Evolutionary conservation across 306 rosid genomes (phyloP).

Genomic region (Corylus avellana): DNA sequence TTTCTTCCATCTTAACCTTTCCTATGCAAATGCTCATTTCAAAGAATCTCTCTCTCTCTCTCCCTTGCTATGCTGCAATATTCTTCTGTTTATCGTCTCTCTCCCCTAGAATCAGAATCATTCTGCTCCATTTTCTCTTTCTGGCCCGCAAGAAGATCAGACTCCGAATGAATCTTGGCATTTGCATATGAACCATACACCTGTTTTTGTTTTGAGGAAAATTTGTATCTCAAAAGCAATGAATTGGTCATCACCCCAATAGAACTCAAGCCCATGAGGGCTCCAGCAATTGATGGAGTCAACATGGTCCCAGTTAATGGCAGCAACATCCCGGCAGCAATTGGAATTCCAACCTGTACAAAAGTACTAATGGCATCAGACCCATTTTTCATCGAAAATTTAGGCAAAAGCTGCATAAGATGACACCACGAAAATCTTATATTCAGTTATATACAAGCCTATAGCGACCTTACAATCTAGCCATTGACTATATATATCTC

Average conservation of each 20-base stretch:
- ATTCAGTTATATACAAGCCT: not conserved
- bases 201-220: constrained; percentile 59
- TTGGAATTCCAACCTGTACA: constrained; percentile 90
- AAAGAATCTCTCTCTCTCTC: constrained; percentile 3
- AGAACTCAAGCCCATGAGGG: constrained; percentile 92
- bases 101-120: constrained; percentile 39
- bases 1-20: not conserved
- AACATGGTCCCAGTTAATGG: constrained; percentile 81
- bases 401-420: not conserved
- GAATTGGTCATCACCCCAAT: constrained; percentile 90
- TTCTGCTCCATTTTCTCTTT: constrained; percentile 33
- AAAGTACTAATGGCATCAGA: constrained; percentile 23
- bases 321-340: constrained; percentile 88
- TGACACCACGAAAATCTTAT: not conserved
- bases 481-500: not conserved
- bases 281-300: constrained; percentile 98
- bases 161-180: constrained; percentile 22
- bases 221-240: constrained; percentile 67
- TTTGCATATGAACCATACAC: constrained; percentile 32
- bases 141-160: constrained; percentile 32
- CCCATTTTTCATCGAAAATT: not conserved
- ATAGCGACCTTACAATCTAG: not conserved
- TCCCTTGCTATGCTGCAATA: constrained; percentile 4
- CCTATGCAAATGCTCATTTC: not conserved
- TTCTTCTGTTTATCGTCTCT: constrained; percentile 5